Percentiles rank a stretch among this genome's conserved stretches.
Conservation (phyloP, 1,284 basidiomycete genomes). For the Boletellus sp. region DNA sequence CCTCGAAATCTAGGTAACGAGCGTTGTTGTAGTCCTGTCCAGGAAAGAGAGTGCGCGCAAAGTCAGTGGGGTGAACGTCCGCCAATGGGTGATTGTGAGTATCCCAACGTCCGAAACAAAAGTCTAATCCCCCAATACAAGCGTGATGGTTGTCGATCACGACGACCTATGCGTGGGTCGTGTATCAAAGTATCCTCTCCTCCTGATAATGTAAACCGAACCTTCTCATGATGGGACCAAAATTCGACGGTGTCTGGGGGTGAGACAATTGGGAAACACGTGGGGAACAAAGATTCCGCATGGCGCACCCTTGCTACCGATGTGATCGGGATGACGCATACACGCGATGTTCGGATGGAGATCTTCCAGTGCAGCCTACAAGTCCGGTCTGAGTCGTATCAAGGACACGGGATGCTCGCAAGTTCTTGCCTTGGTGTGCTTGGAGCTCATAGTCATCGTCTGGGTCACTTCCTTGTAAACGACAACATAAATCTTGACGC, state of each 20-base stretch:
- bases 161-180: slow-evolving; percentile 47
- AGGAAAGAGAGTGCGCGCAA: slow-evolving; percentile 79
- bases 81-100: slow-evolving; percentile 82
- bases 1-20: slow-evolving; percentile 75
- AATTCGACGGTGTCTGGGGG: slow-evolving; percentile 66
- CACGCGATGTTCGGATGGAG: slow-evolving; percentile 86
- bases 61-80: slow-evolving; percentile 86
- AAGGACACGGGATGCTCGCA: background rate
- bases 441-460: slow-evolving; percentile 85
- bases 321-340: slow-evolving; percentile 88
- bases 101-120: slow-evolving; percentile 96
- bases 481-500: slow-evolving; percentile 85
- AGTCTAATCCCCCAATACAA: slow-evolving; percentile 82
- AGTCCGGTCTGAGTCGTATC: slow-evolving; percentile 4
- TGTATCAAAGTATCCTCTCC: background rate
- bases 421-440: slow-evolving; percentile 71
- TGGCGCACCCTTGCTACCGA: slow-evolving; percentile 67
- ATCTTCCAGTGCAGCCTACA: slow-evolving; percentile 68
- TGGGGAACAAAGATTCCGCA: background rate
- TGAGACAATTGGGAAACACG: background rate
- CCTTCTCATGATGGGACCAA: slow-evolving; percentile 84
- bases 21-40: slow-evolving; percentile 95
- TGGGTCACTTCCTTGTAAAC: slow-evolving; percentile 91
- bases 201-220: slow-evolving; percentile 6
- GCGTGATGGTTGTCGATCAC: slow-evolving; percentile 84